Percentiles rank a stretch among this genome's conserved stretches.
Conservation (phyloP, 768 basidiomycete species). For the Mycena capillaripes region DNA sequence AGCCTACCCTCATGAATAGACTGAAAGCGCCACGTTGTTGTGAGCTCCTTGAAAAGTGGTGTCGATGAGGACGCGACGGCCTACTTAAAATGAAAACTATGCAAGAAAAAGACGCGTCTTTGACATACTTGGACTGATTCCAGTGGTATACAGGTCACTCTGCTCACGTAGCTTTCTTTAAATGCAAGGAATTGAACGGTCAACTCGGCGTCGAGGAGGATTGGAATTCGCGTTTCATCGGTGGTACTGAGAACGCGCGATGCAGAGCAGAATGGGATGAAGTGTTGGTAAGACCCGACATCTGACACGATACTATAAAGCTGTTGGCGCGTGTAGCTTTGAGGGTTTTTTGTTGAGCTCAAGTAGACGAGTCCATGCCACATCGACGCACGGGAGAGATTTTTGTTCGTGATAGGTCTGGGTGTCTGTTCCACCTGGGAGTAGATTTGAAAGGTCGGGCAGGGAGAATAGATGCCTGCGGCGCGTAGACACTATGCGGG, state of each 20-base stretch:
- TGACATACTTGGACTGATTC: constrained; percentile 82
- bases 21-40: constrained; percentile 80
- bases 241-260: constrained; percentile 72
- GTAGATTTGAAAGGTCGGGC: constrained; percentile 61
- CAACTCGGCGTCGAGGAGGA: constrained; percentile 85
- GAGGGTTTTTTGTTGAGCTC: constrained; percentile 20
- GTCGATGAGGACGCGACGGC: constrained; percentile 80
- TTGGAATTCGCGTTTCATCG: constrained; percentile 45
- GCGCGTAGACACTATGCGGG: constrained; percentile 14
- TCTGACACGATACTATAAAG: constrained; percentile 91
- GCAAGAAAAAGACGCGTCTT: constrained; percentile 1
- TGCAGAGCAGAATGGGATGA: constrained; percentile 90
- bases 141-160: constrained; percentile 84
- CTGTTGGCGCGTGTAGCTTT: constrained; percentile 82
- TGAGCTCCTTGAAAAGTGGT: constrained; percentile 79
- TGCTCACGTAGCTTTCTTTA: constrained; percentile 89
- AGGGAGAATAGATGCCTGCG: constrained; percentile 63
- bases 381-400: constrained; percentile 88
- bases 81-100: constrained; percentile 52
- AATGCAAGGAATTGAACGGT: constrained; percentile 91
- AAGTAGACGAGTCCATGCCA: constrained; percentile 26
- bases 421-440: constrained; percentile 57
- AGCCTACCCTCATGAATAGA: constrained; percentile 47
- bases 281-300: constrained; percentile 86
- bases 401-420: constrained; percentile 88